Conservation (phyloP, 768 basidiomycete genomes). For the Cystofilobasidium macerans region DNA sequence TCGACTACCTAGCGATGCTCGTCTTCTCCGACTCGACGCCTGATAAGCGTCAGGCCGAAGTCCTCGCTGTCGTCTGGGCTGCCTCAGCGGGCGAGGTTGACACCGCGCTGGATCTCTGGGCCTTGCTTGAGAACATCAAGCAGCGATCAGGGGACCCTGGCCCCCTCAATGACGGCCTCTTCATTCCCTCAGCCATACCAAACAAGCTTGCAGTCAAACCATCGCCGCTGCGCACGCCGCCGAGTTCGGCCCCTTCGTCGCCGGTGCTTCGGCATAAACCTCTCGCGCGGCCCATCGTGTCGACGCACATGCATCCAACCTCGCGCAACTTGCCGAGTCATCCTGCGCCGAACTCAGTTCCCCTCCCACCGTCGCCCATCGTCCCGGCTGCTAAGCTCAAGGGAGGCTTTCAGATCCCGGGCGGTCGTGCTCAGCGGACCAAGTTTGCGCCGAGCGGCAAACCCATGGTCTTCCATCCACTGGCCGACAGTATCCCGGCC, state of each 20-base stretch:
- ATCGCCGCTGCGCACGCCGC: not conserved
- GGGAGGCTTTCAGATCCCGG: not conserved
- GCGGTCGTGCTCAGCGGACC: not conserved
- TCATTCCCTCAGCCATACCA: not conserved
- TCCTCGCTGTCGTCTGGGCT: slow-evolving; percentile 13
- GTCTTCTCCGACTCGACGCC: slow-evolving; percentile 6
- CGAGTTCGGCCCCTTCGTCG: not conserved
- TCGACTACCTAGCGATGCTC: slow-evolving; percentile 18
- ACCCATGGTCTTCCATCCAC: not conserved
- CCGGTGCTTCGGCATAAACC: not conserved
- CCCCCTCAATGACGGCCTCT: not conserved
- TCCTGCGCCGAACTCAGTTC: not conserved
- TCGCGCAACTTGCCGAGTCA: not conserved
- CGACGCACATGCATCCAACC: not conserved
- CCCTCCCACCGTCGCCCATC: not conserved
- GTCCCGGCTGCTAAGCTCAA: not conserved
- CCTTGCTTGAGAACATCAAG: slow-evolving; percentile 7
- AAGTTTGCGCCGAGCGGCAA: slow-evolving; percentile 3
- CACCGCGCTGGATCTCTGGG: slow-evolving; percentile 17
- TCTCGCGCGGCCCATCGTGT: not conserved
- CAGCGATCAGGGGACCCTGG: not conserved
- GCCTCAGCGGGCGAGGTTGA: slow-evolving; percentile 11
- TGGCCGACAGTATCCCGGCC: slow-evolving; percentile 18
- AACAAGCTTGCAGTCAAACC: not conserved
- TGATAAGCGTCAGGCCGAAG: not conserved